Conservation (phyloP, 306 rosid genomes). For the Castanea crenata region DNA sequence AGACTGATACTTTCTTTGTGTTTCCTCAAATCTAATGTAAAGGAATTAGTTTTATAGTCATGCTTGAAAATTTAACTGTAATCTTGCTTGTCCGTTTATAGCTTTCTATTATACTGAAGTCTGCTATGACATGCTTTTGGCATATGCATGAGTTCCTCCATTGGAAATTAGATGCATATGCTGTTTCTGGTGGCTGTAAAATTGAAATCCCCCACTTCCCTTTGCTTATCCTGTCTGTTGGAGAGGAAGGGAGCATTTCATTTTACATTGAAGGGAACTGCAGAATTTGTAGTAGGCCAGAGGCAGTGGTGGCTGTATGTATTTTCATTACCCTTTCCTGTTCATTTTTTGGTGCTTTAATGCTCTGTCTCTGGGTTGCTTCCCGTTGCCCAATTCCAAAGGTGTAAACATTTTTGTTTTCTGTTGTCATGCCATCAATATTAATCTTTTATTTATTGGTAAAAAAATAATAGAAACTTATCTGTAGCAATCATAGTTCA, state of each 20-base stretch:
- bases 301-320: background rate
- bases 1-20: no score
- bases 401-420: background rate
- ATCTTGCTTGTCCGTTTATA: background rate
- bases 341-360: background rate
- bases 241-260: background rate
- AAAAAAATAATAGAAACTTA: no score
- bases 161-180: background rate
- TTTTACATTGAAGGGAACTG: background rate
- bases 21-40: no score
- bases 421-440: background rate
- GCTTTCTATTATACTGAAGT: background rate
- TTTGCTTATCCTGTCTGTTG: background rate
- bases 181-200: background rate
- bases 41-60: no score
- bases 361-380: background rate
- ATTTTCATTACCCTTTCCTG: background rate
- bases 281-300: background rate
- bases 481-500: background rate
- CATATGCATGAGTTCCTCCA: background rate
- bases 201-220: background rate
- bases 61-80: background rate
- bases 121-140: background rate
- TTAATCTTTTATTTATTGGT: no score
- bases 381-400: background rate